These are phyloP conservation scores for Clathrospora elynae DNA, from an alignment of 2,329 filamentous ascomycete species.

Conservation along the genomic window DNA sequence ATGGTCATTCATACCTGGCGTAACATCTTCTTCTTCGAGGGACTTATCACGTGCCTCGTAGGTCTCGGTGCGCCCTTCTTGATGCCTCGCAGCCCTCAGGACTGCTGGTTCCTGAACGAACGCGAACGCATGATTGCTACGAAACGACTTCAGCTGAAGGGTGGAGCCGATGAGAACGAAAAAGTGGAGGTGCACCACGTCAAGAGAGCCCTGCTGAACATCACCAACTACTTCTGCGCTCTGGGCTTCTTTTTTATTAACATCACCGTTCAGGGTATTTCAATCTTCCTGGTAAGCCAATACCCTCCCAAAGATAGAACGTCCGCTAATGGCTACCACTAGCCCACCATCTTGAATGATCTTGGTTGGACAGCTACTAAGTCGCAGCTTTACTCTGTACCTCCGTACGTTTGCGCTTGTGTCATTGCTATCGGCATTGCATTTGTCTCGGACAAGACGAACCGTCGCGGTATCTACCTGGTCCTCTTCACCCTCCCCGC, in stretches of 20 bases:
- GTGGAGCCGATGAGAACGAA: slow-evolving; percentile 54
- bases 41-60: slow-evolving; percentile 58
- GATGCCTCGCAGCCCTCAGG: slow-evolving; percentile 57
- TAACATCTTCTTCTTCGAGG: slow-evolving; percentile 67
- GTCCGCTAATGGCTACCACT: slow-evolving; percentile 2
- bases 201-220: slow-evolving; percentile 58
- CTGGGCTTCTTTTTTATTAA: slow-evolving; percentile 65
- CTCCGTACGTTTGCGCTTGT: slow-evolving; percentile 48
- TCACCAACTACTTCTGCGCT: slow-evolving; percentile 65
- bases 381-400: slow-evolving; percentile 48
- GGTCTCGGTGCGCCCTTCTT: slow-evolving; percentile 57
- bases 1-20: slow-evolving; percentile 54
- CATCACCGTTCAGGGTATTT: slow-evolving; percentile 60
- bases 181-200: slow-evolving; percentile 57
- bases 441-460: slow-evolving; percentile 46
- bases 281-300: slow-evolving; percentile 46
- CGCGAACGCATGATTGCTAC: slow-evolving; percentile 61
- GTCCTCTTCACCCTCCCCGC: slow-evolving; percentile 49
- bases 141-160: slow-evolving; percentile 58
- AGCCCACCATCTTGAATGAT: slow-evolving; percentile 47
- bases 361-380: slow-evolving; percentile 48
- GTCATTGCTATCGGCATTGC: slow-evolving; percentile 45
- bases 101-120: slow-evolving; percentile 58
- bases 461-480: slow-evolving; percentile 47
- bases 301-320: background rate